These are phyloP conservation scores for Thamnidium elegans DNA, from an alignment of 192 early-diverging fungal genomes.

Conservation along the genomic window DNA sequence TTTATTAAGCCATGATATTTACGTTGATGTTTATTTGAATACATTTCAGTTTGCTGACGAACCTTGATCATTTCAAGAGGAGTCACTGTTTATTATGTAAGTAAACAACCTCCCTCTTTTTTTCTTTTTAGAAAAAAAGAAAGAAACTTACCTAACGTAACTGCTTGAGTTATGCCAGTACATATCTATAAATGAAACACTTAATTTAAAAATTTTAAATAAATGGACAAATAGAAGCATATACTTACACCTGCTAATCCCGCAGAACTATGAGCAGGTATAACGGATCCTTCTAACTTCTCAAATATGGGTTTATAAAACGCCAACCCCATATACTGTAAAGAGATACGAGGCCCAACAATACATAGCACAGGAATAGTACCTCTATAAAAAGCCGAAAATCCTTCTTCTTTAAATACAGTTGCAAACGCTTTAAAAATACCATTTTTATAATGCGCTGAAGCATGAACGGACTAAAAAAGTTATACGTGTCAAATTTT, in stretches of 20 bases:
- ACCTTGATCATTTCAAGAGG: constrained; percentile 46
- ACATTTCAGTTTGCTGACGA: constrained; percentile 44
- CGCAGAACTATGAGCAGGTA: constrained; percentile 38
- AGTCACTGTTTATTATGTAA: constrained; percentile 24
- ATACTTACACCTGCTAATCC: constrained; percentile 38
- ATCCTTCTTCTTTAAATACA: constrained; percentile 36
- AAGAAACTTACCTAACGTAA: constrained; percentile 33
- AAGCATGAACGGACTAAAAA: constrained; percentile 35
- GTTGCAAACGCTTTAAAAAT: constrained; percentile 32
- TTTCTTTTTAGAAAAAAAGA: not conserved
- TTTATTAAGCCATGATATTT: constrained; percentile 39
- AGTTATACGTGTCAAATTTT: not conserved
- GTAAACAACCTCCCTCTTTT: not conserved
- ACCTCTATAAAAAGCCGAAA: constrained; percentile 41
- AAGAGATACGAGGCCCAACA: constrained; percentile 40
- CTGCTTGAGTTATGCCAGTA: constrained; percentile 41
- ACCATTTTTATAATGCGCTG: constrained; percentile 34
- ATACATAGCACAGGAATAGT: constrained; percentile 42
- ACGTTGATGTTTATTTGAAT: constrained; percentile 18
- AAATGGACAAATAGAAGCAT: not conserved
- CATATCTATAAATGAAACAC: constrained; percentile 25
- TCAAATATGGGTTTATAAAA: constrained; percentile 47
- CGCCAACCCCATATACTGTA: constrained; percentile 43
- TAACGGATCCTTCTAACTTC: constrained; percentile 33
- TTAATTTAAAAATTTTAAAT: not conserved